phyloP scores from a whole-genome alignment of 345 rosid species.

The Citrus sp. region DNA sequence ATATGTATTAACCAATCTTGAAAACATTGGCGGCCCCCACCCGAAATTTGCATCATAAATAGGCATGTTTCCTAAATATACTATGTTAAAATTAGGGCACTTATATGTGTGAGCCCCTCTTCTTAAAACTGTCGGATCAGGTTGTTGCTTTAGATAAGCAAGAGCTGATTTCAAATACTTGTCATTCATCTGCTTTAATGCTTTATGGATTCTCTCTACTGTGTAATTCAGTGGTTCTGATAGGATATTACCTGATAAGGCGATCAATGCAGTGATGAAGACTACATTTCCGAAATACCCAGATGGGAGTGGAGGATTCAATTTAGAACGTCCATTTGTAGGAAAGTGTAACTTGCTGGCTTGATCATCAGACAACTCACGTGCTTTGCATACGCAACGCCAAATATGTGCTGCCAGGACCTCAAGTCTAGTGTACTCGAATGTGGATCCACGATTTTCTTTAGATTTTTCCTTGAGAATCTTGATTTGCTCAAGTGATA shows the following conservation, averaged over 20 bases:
- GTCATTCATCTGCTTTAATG: not conserved
- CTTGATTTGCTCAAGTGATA: not conserved
- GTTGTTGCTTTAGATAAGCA: not conserved
- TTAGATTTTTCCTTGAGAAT: not conserved
- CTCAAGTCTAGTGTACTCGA: not conserved
- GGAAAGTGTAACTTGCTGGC: not conserved
- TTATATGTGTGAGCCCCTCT: slow-evolving; percentile 42
- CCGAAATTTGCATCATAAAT: slow-evolving; percentile 58
- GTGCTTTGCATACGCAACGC: not conserved
- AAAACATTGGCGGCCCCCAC: slow-evolving; percentile 59
- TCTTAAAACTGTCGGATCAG: slow-evolving; percentile 30
- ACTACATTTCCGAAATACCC: slow-evolving; percentile 7
- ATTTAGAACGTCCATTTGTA: not conserved
- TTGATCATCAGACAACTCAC: slow-evolving; percentile 7
- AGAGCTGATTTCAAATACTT: not conserved
- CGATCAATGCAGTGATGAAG: not conserved
- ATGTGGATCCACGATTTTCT: not conserved
- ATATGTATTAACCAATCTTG: slow-evolving; percentile 36
- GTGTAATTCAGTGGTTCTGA: not conserved
- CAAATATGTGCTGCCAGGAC: not conserved
- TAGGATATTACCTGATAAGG: not conserved
- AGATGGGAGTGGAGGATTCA: slow-evolving; percentile 3
- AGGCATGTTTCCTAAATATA: slow-evolving; percentile 35
- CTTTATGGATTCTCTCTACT: not conserved
- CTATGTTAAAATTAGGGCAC: slow-evolving; percentile 49